Base-by-base conservation (phyloP, 1,284 basidiomycete species). In the Cryptococcus jaspeensis region DNA sequence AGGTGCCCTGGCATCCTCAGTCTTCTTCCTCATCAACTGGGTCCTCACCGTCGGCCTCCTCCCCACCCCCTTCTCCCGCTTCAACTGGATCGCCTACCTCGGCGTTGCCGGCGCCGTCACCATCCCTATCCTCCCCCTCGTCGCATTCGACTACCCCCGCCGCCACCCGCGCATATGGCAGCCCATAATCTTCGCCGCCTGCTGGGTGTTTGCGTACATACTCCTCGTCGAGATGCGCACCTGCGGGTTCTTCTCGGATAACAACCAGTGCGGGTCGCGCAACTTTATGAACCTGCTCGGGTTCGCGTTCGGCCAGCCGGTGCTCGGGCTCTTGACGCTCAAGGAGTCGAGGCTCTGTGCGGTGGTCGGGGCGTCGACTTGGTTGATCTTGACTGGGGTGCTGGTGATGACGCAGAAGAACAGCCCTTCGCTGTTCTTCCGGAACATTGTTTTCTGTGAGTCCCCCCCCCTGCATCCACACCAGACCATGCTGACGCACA, bases 291-390 rank as follows among this genome's bases (percentile, higher is more conserved):
- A 70, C 51, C 49, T 70, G 16, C 41, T 72, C 18, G 69, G 66
- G 36, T 72, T 65, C 64, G 78, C 79, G 12, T 80, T 85, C 61
- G 88, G 85, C 12, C 74, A 89, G 22, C 89, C 89, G 66, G 86
- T 85, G 0, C 84, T 92, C 41, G 88, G 84, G 1, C 74, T 92
- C 9, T 89, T 92, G 67, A 89, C 88, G 2, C 73, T 92, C 52
- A 84, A 85, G 63, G 77, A 87, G 64, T 84, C 86, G 57, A 81
- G 90, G 20, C 74, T 88, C 40, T 82, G 84, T n/a, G 86, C 87
- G 1, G 77, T 85, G 44, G 52, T 85, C 35, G 86, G 85, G 8
- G 83, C 85, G 0, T 48, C 82, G 8, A 67, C 65, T 7, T 80
- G 80, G 48, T 84, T 87, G 73, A 83, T 86, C 60, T 66, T 86